Base-by-base conservation (phyloP, 805 yeast species). In the Pichia insulana region DNA sequence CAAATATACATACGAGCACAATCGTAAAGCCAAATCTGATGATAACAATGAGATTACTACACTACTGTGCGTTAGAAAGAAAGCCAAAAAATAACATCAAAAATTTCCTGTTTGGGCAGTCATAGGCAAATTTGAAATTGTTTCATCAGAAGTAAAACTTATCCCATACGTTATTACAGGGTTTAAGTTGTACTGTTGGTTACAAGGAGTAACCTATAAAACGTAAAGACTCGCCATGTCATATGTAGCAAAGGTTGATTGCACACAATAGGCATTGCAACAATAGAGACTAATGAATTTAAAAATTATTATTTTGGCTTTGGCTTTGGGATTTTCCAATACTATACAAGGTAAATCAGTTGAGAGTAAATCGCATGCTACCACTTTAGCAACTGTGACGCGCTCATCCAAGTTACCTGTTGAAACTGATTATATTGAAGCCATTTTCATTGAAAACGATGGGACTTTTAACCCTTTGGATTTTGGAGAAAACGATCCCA, bases 61-160 rank as follows among this genome's bases (percentile, higher is more conserved):
- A 3, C 30, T 43, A 7, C 7, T 36, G 26, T 43, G 46, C 28
- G 37, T 39, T 13, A 31, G 42, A 36, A 25, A 31, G 12, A 39
- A 36, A 16, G 39, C 27, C 34, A 43, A 38, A 9, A 28, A 28
- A 28, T n/a, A 28, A 28, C 13, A 26, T 8, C 13, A 28, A 7
- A 7, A 4, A 28, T 28, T 28, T 28, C 31, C 31, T 28, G 10
- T 28, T 28, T 28, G 6, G 31, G 31, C 6, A 12, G 13, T 12
- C 31, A 28, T 7, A 28, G 31, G 31, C 15, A 4, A 7, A 28
- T 5, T 28, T 28, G 13, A n/a, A 28, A 12, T 11, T n/a, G 15
- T n/a, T 7, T 28, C 15, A 12, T n/a, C 31, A 7, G 6, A 28
- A 22, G 25, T 8, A 22, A 22, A 22, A 22, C 25, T 6, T 22